Percentiles rank a stretch among this genome's conserved stretches.
Evolutionary conservation across 495 filamentous ascomycete species (phyloP).

Genomic region (Pseudoneurospora amorphoporcata): DNA sequence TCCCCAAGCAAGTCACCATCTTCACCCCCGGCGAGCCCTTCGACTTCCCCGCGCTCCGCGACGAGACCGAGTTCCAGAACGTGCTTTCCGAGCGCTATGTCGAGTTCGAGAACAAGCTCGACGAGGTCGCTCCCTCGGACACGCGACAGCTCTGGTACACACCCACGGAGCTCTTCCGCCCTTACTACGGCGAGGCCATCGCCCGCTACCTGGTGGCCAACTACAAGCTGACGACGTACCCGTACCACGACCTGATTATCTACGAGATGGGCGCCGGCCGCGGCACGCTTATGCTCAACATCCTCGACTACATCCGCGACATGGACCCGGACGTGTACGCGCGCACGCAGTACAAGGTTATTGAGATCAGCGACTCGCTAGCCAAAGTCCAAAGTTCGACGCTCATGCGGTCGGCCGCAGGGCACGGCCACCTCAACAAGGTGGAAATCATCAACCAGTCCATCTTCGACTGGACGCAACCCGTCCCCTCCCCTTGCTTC

Average conservation of each 20-base stretch:
- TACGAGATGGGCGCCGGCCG: conserved; percentile 98
- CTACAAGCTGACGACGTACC: conserved; percentile 88
- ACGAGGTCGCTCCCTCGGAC: conserved; percentile 51
- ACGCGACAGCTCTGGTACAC: conserved; percentile 96
- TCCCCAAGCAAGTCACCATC: conserved; percentile 93
- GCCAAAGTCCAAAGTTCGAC: conserved; percentile 68
- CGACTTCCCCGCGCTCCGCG: conserved; percentile 67
- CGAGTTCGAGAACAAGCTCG: conserved; percentile 81
- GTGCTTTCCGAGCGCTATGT: conserved; percentile 70
- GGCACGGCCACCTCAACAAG: conserved; percentile 65
- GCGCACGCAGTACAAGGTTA: conserved; percentile 87
- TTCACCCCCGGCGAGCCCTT: conserved; percentile 92
- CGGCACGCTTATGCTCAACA: conserved; percentile 95
- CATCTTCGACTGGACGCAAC: conserved; percentile 86
- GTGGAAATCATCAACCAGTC: conserved; percentile 91
- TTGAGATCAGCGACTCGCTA: conserved; percentile 80
- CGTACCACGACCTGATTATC: conserved; percentile 93
- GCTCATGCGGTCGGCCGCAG: conserved; percentile 49
- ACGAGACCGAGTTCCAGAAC: conserved; percentile 73
- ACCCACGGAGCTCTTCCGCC: conserved; percentile 91
- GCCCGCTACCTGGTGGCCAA: conserved; percentile 89
- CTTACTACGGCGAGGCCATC: conserved; percentile 94
- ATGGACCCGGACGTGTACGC: conserved; percentile 85
- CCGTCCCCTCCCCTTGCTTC: conserved; percentile 85
- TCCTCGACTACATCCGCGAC: conserved; percentile 90